These are phyloP conservation scores for Flaveria sonorensis DNA, from an alignment of 129 eudicot genomes.

Conservation along the genomic window DNA sequence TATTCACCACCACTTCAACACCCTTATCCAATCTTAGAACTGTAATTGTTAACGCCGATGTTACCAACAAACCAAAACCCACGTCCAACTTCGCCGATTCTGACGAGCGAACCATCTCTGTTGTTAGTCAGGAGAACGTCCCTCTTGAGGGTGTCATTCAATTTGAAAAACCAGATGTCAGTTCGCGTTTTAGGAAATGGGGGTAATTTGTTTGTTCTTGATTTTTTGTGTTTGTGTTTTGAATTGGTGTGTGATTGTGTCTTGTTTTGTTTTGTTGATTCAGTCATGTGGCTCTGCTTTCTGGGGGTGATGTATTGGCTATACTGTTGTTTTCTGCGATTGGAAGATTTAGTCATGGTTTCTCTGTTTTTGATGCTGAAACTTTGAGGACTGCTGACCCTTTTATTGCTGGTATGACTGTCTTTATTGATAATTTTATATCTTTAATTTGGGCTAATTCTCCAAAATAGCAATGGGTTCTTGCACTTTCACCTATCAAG, in stretches of 20 bases:
- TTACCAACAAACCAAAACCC: conserved; percentile 34
- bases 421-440: not conserved
- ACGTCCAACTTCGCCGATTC: conserved; percentile 35
- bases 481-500: not conserved
- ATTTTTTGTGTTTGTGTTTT: not conserved
- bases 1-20: conserved; percentile 15
- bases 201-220: conserved; percentile 48
- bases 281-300: conserved; percentile 75
- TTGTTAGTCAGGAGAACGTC: conserved; percentile 59
- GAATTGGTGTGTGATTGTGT: not conserved
- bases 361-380: conserved; percentile 68
- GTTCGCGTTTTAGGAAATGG: conserved; percentile 64
- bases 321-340: conserved; percentile 82
- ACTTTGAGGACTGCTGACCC: conserved; percentile 94
- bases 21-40: conserved; percentile 27
- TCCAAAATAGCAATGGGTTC: not conserved
- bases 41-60: conserved; percentile 45
- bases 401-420: conserved; percentile 74
- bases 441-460: not conserved
- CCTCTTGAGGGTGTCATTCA: conserved; percentile 98
- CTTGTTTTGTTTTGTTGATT: conserved; percentile 8
- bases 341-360: conserved; percentile 95
- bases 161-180: conserved; percentile 61
- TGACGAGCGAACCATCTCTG: conserved; percentile 36
- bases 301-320: conserved; percentile 97